phyloP scores from a whole-genome alignment of 2,329 filamentous ascomycete genomes.

The Aspergillus ruber region DNA sequence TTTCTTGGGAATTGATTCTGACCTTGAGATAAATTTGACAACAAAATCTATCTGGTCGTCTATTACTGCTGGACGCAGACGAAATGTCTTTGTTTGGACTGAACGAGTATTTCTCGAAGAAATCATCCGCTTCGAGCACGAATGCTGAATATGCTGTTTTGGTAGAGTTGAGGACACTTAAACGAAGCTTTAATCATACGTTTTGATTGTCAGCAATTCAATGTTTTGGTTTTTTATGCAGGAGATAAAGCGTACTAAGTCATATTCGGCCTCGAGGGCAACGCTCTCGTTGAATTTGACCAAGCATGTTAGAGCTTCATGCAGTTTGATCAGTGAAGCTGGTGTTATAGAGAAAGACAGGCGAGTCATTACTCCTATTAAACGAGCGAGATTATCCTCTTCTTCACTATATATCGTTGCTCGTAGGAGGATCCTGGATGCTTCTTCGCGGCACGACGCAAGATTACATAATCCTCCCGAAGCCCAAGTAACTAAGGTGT shows the following conservation, averaged over 20 bases:
- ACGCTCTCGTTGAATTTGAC: conserved; percentile 59
- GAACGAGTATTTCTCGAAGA: conserved; percentile 57
- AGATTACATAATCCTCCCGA: background rate
- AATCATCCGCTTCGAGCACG: conserved; percentile 46
- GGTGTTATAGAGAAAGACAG: conserved; percentile 51
- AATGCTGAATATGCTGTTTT: conserved; percentile 60
- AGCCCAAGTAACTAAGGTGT: too few species aligned
- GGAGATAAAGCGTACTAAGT: conserved; percentile 41
- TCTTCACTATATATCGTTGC: too few species aligned
- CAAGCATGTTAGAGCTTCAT: conserved; percentile 55
- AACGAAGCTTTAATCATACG: conserved; percentile 43
- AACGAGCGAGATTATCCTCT: background rate
- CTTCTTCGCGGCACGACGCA: background rate
- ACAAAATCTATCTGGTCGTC: conserved; percentile 47
- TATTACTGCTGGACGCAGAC: conserved; percentile 8
- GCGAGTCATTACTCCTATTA: conserved; percentile 23
- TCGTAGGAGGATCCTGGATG: background rate
- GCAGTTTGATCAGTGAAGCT: conserved; percentile 49
- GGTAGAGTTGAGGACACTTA: conserved; percentile 57
- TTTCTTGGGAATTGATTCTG: conserved; percentile 13
- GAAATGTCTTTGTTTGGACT: conserved; percentile 18
- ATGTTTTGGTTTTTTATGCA: background rate
- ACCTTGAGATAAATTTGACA: conserved; percentile 56
- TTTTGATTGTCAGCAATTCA: background rate
- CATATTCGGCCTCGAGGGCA: conserved; percentile 54